A percentile compares a stretch with the other conserved stretches of the same genome.
These are phyloP conservation scores for Lecanicillium sp. DNA, from an alignment of 2,329 filamentous ascomycete genomes.

Conservation along the genomic window DNA sequence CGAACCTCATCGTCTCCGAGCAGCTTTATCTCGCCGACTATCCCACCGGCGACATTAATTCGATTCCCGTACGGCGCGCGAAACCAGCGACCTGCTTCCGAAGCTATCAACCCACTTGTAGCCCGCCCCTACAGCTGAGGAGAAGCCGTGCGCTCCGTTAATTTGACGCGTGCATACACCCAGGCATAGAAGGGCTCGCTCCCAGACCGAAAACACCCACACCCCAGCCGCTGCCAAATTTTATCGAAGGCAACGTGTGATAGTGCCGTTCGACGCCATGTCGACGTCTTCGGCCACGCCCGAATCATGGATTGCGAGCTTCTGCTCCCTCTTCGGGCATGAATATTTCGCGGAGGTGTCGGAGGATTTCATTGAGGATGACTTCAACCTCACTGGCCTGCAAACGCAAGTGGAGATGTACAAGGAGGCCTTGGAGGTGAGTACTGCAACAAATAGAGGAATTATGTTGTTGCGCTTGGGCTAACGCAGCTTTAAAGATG, in stretches of 20 bases:
- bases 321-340: constrained; percentile 90
- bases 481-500: constrained; percentile 51
- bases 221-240: constrained; percentile 1
- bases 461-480: not conserved
- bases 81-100: not conserved
- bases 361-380: constrained; percentile 99
- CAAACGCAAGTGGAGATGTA: constrained; percentile 97
- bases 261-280: constrained; percentile 29
- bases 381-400: constrained; percentile 95
- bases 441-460: not conserved
- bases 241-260: not conserved
- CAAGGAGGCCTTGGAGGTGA: constrained; percentile 87
- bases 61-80: not conserved
- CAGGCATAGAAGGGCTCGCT: not conserved
- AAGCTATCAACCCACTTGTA: not conserved
- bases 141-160: constrained; percentile 5
- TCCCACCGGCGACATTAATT: not conserved
- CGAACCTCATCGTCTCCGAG: not conserved
- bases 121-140: not conserved
- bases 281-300: constrained; percentile 53
- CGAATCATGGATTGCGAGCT: constrained; percentile 97
- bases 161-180: constrained; percentile 3
- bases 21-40: constrained; percentile 7
- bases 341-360: constrained; percentile 99
- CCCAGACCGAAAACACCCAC: not conserved